These are phyloP conservation scores for Aspergillus candidus DNA, from an alignment of 2,329 filamentous ascomycete genomes.

Conservation along the genomic window DNA sequence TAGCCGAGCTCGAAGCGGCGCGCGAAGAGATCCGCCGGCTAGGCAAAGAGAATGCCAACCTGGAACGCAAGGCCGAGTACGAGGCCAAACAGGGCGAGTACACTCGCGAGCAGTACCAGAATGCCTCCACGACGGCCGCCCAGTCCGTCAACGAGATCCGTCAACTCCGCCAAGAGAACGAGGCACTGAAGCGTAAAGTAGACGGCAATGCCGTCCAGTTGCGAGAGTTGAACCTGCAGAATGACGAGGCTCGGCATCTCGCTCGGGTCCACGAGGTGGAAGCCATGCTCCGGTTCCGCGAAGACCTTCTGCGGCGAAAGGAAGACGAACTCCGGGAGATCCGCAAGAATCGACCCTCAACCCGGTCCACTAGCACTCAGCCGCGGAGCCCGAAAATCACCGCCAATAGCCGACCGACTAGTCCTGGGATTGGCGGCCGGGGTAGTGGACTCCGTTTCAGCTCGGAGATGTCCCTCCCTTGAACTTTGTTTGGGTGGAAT, in stretches of 20 bases:
- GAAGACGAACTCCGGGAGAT: conserved; percentile 42
- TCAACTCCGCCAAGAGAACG: conserved; percentile 34
- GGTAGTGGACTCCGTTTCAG: conserved; percentile 36
- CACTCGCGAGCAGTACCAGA: conserved; percentile 43
- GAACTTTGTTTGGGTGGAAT: neutral
- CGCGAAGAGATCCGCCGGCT: conserved; percentile 36
- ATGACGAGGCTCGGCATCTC: conserved; percentile 29
- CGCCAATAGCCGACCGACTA: conserved; percentile 34
- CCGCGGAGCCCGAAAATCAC: conserved; percentile 38
- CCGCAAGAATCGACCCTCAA: conserved; percentile 39
- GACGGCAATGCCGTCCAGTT: conserved; percentile 33
- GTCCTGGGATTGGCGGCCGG: conserved; percentile 32
- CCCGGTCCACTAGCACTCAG: conserved; percentile 38
- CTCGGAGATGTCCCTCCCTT: conserved; percentile 29
- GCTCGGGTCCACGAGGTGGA: conserved; percentile 36
- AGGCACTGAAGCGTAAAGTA: conserved; percentile 31
- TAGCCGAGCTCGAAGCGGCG: conserved; percentile 37
- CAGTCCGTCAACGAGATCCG: conserved; percentile 35
- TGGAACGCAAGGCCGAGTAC: conserved; percentile 36
- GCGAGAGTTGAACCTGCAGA: conserved; percentile 33
- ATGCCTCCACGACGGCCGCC: conserved; percentile 39
- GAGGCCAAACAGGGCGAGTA: conserved; percentile 42
- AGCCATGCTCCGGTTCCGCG: conserved; percentile 28
- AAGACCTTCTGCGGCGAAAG: conserved; percentile 36
- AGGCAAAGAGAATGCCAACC: conserved; percentile 27